Evolutionary conservation across 805 yeast species (phyloP), one percentile per base, ranked within the genome.

Genomic region (Sugiyamaella boreocaroliniensis): DNA sequence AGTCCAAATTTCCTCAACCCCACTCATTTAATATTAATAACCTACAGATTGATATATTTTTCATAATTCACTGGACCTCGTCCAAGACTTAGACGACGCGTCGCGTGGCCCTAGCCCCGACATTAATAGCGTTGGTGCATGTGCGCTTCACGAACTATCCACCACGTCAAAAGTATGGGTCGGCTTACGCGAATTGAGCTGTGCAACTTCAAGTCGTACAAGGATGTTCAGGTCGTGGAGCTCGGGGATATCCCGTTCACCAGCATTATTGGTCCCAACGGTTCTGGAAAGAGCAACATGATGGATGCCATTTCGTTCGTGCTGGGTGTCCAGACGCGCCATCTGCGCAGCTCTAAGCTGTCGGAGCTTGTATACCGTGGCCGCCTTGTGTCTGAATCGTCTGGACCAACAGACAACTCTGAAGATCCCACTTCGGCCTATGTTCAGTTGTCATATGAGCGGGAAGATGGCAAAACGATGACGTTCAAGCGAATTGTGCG

Each of bases 241-340:
- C 86, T 93, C 68, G 97, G 97, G 0, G 61, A 58, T 29, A 79
- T 90, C 0, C 75, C 78, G 55, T 93, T 93, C 72, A 88, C 96
- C 0, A 84, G 95, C 45, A 87, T 93, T 56, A 86, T 93, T 53
- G 99, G 99, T 1, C 98, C 98, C n/a, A 93, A 93, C 75, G 99
- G 99, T 34, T 86, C 97, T 0, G 99, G 99, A 7, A 93, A 93
- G 71, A 86, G 96, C 43, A 93, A 93, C 65, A 86, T 93, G 82
- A 90, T 93, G 86, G 99, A 93, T 67, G 97, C 99, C 37, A 85
- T 93, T 45, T 85, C 97, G 18, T 93, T 93, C 68, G 98, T 92
- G 8, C 75, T 93, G 40, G 99, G 99, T 22, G 82, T 92, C 47
- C 75, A 85, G 60, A 78, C 89, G 18, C 70, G 76, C 15, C 90